Base-by-base conservation (phyloP, 805 yeast genomes). In the Monosporozyma siamensis region DNA sequence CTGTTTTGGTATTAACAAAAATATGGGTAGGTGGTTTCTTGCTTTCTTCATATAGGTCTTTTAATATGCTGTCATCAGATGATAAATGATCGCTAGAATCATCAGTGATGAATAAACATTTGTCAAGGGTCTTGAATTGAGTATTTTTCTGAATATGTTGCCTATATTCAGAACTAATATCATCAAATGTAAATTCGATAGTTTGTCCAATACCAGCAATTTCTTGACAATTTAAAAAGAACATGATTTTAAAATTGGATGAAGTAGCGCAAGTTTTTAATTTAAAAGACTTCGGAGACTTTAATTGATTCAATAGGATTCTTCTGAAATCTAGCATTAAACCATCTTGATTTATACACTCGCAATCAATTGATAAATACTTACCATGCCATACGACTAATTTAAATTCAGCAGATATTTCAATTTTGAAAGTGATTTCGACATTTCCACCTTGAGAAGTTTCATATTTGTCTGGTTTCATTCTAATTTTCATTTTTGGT, bases 311-410 rank as follows among this genome's bases (percentile, higher is more conserved):
- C 4, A 60, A 25, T 4, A 47, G 55, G 1, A 71, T 53, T 45
- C 72, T 64, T 43, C 77, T 59, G 43, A 71, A 74, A 44, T 72
- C 78, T 6, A 73, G 41, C 10, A 75, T 46, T 3, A 38, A 49
- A 0, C 75, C 75, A 6, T 52, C 48, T 4, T 53, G 46, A 26
- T 54, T 53, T 1, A 56, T 58, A 10, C 62, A 44, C 7, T 63
- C 49, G 1, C 71, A 51, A 34, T 60, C 64, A 0, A 64, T 44
- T 1, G 65, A 59, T 3, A 69, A 40, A 4, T 52, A 35, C 34
- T 60, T 55, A 10, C 62, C 63, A 41, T 61, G 63, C 71, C 72
- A 67, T 7, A 41, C 23, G 1, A 51, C 34, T 0, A 54, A 32
- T 23, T 49, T 49, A 34, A 49, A 48, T 15, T 43, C 40, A 1